Percentiles rank a stretch among this genome's conserved stretches.
phyloP scores from a whole-genome alignment of 345 rosid genomes.

The Corchorus olitorius region DNA sequence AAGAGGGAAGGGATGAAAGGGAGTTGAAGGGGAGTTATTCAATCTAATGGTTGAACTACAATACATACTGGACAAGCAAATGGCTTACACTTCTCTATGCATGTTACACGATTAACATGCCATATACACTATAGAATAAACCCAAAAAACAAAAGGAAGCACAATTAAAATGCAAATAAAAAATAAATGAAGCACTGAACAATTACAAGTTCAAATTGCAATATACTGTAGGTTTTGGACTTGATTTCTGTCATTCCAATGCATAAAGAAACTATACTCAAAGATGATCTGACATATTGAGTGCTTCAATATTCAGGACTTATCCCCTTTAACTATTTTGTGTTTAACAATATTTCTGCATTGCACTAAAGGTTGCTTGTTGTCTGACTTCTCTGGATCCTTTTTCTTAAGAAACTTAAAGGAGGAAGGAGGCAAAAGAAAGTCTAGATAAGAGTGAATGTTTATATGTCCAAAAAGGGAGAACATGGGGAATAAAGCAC shows the following conservation, averaged over 20 bases:
- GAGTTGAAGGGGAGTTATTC: no score
- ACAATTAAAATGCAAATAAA: not conserved
- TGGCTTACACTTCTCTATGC: not conserved
- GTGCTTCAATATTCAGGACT: not conserved
- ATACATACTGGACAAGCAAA: not conserved
- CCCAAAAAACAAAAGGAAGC: not conserved
- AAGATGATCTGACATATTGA: not conserved
- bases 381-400: not conserved
- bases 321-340: not conserved
- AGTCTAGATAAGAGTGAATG: not conserved
- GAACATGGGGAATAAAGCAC: not conserved
- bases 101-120: not conserved
- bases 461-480: not conserved
- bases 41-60: no score
- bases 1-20: no score
- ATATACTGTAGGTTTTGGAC: not conserved
- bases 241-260: not conserved
- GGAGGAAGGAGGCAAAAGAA: not conserved
- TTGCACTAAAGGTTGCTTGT: slow-evolving; percentile 5
- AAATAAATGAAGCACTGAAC: not conserved
- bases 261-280: not conserved
- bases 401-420: not conserved
- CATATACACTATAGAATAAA: not conserved
- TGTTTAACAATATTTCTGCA: not conserved
- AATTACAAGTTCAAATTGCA: not conserved